These are phyloP conservation scores for Ogataea minuta DNA, from an alignment of 805 yeast genomes.

Conservation along the genomic window DNA sequence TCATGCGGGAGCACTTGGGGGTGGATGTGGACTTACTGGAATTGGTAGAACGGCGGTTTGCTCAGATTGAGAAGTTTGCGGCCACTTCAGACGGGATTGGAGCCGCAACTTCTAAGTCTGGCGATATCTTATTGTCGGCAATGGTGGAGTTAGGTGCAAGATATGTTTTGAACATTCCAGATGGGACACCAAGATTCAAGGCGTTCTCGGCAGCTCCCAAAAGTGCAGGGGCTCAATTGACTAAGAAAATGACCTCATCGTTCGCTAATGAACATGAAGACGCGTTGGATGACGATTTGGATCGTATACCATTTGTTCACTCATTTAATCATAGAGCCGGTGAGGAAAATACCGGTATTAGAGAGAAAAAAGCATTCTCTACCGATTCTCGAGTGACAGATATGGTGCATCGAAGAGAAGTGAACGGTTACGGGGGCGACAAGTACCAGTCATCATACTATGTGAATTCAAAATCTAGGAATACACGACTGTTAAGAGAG, in stretches of 20 bases:
- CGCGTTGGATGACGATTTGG: slow-evolving; percentile 26
- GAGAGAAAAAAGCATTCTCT: slow-evolving; percentile 79
- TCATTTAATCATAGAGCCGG: slow-evolving; percentile 91
- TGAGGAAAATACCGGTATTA: slow-evolving; percentile 76
- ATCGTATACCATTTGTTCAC: slow-evolving; percentile 30
- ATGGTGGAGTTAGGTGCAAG: slow-evolving; percentile 75
- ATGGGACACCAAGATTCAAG: slow-evolving; percentile 31
- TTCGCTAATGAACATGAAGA: slow-evolving; percentile 24
- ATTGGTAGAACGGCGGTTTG: slow-evolving; percentile 70
- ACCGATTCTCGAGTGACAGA: slow-evolving; percentile 78
- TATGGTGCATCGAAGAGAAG: slow-evolving; percentile 64
- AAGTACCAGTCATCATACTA: slow-evolving; percentile 49
- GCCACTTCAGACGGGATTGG: slow-evolving; percentile 39
- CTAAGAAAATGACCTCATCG: slow-evolving; percentile 20
- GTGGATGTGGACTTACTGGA: slow-evolving; percentile 87
- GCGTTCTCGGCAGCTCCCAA: slow-evolving; percentile 7
- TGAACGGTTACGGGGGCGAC: slow-evolving; percentile 74
- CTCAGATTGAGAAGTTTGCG: slow-evolving; percentile 46
- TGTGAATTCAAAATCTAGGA: slow-evolving; percentile 48
- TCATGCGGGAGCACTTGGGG: slow-evolving; percentile 97
- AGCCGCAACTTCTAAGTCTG: slow-evolving; percentile 40
- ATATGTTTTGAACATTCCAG: slow-evolving; percentile 50
- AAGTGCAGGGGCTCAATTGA: slow-evolving; percentile 18
- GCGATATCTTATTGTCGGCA: slow-evolving; percentile 48
- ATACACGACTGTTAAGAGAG: slow-evolving; percentile 52